Percentiles rank a stretch among this genome's conserved stretches.
These are phyloP conservation scores for Daldinia childiae DNA, from an alignment of 495 filamentous ascomycete species.

Conservation along the genomic window DNA sequence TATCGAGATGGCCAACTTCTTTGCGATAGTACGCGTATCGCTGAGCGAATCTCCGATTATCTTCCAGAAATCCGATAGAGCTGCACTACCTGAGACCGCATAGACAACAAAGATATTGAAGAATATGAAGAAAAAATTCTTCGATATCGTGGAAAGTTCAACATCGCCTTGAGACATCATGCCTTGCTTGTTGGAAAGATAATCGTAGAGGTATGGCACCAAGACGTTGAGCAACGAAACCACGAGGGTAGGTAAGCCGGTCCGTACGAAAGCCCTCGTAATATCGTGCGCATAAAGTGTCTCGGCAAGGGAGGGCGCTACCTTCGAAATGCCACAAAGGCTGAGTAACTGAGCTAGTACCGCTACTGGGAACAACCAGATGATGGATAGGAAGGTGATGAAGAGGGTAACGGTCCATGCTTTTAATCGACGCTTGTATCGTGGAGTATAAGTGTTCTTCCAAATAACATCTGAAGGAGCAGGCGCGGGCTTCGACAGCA, in stretches of 20 bases:
- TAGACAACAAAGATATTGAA: conserved; percentile 98
- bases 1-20: conserved; percentile 77
- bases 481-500: conserved; percentile 87
- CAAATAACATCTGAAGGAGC: conserved; percentile 90
- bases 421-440: conserved; percentile 73
- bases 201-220: conserved; percentile 95
- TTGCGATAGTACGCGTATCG: conserved; percentile 81
- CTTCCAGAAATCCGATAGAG: conserved; percentile 69
- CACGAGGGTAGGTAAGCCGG: conserved; percentile 83
- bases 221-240: conserved; percentile 86
- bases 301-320: conserved; percentile 76
- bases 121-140: conserved; percentile 99
- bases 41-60: conserved; percentile 75
- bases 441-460: conserved; percentile 90
- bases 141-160: conserved; percentile 94
- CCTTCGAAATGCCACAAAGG: conserved; percentile 75
- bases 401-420: conserved; percentile 84
- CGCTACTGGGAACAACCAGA: conserved; percentile 90
- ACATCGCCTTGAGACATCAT: conserved; percentile 94
- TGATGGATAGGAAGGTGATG: conserved; percentile 80
- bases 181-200: conserved; percentile 87
- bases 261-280: conserved; percentile 79
- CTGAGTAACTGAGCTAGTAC: conserved; percentile 81
- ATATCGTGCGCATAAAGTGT: conserved; percentile 72
- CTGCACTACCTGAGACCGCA: conserved; percentile 86